phyloP scores from a whole-genome alignment of 73 alveolate genomes.

The Stentor coeruleus region DNA sequence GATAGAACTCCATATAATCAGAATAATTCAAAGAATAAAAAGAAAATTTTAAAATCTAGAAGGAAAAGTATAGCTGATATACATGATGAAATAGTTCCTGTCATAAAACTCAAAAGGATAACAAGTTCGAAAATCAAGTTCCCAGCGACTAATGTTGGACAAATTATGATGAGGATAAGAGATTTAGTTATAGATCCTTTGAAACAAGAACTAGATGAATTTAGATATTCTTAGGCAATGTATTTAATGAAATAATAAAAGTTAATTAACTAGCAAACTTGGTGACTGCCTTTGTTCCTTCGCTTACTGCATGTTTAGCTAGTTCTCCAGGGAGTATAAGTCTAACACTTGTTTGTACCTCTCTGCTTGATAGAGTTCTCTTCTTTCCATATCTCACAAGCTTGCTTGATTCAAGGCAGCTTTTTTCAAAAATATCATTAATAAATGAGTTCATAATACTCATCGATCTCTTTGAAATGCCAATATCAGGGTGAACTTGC shows the following conservation, averaged over 20 bases:
- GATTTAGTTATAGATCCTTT: neutral
- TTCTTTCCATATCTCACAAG: conserved; percentile 19
- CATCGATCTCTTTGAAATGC: neutral
- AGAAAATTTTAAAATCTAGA: neutral
- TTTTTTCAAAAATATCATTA: conserved; percentile 22
- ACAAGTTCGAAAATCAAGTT: neutral
- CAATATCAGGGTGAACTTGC: neutral
- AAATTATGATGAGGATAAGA: neutral
- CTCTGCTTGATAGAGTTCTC: conserved; percentile 26
- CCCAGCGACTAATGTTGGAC: neutral
- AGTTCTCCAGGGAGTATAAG: conserved; percentile 31
- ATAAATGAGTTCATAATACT: neutral
- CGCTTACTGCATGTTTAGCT: conserved; percentile 31
- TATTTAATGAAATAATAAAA: too few relatives aligned
- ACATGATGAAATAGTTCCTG: neutral
- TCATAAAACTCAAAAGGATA: neutral
- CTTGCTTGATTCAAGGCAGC: conserved; percentile 10
- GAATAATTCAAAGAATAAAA: neutral
- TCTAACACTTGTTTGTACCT: conserved; percentile 26
- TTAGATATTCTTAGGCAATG: too few relatives aligned
- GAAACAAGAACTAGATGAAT: too few relatives aligned
- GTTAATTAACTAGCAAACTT: neutral
- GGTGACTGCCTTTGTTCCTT: conserved; percentile 32
- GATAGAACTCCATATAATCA: too few relatives aligned
- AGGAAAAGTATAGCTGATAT: neutral